Base-by-base conservation (phyloP, 495 filamentous ascomycete species). In the Jackrogersella multiformis region DNA sequence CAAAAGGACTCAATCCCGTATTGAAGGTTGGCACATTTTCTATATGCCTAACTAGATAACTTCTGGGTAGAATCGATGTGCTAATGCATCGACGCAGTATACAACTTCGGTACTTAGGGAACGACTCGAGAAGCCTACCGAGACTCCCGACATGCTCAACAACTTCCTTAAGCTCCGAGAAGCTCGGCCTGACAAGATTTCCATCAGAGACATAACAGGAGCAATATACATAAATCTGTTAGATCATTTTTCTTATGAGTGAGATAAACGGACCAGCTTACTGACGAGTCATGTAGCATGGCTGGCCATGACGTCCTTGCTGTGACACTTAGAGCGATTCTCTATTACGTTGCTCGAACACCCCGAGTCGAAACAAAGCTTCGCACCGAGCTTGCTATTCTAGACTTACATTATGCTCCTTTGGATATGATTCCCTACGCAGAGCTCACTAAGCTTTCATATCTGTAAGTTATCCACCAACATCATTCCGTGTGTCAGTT, bases 221-320 rank as follows among this genome's bases (percentile, higher is more conserved):
- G 51, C 61, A 15, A 54, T 46, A n/a, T 64, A 32, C 23, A 56
- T 55, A 20, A 56, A 61, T 18, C 39, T 67, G 58, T 61, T 56
- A 23, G 48, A 38, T 20, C 6, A 9, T n/a, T 34, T 34, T 34
- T 34, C 2, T 7, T 34, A 34, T 7, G 32, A 1, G 32, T n/a
- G n/a, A n/a, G 12, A 34, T 34, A 34, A 34, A 34, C 12, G 32
- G 32, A 34, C 2, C 32, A 34, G 32, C 32, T 1, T 1, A 34
- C 32, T 34, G 32, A 34, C 2, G 32, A 34, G 32, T 34, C 32
- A 34, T 34, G 32, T 2, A 62, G 58, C 10, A 62, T 26, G 13
- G 46, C 58, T 35, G 86, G 86, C 0, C 81, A 78, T 2, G 86
- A 89, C 58, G 87, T 86, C 0, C 86, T 85, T 0, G 82, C 83